Conservation (phyloP, 176 grass and related monocot genomes). For the barley (Hordeum vulgare) region DNA sequence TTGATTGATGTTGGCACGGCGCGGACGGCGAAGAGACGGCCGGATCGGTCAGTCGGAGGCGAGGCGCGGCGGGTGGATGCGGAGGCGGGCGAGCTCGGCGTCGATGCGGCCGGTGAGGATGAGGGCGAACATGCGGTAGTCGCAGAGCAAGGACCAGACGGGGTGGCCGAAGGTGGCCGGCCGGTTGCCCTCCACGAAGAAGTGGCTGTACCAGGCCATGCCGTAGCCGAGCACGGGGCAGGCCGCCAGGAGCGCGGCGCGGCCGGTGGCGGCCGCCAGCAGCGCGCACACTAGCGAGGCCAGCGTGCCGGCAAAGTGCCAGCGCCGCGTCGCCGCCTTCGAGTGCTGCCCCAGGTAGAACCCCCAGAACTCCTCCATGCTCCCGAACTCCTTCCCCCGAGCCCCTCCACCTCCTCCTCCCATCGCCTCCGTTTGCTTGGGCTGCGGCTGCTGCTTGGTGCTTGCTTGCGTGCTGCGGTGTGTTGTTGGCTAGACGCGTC, state of each 20-base stretch:
- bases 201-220: slow-evolving; percentile 92
- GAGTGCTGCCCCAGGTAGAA: slow-evolving; percentile 90
- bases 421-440: not conserved
- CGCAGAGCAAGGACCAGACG: slow-evolving; percentile 74
- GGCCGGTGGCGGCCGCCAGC: slow-evolving; percentile 40
- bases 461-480: not conserved
- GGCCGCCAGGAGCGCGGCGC: slow-evolving; percentile 32
- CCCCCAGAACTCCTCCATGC: slow-evolving; percentile 75
- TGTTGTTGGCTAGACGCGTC: not conserved
- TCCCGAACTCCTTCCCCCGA: slow-evolving; percentile 31
- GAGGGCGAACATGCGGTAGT: slow-evolving; percentile 64
- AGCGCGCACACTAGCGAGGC: slow-evolving; percentile 38
- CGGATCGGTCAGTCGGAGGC: not conserved
- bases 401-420: not conserved
- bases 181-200: slow-evolving; percentile 73
- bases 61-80: slow-evolving; percentile 6
- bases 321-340: slow-evolving; percentile 55
- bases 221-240: slow-evolving; percentile 50
- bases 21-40: too few relatives aligned
- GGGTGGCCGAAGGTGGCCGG: slow-evolving; percentile 72
- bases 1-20: too few relatives aligned
- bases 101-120: slow-evolving; percentile 68
- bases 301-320: slow-evolving; percentile 74
- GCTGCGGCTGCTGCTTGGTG: not conserved
- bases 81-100: slow-evolving; percentile 55